Evolutionary conservation across 108 stramenopile genomes (phyloP).

Genomic region (Asterionellopsis glacialis): DNA sequence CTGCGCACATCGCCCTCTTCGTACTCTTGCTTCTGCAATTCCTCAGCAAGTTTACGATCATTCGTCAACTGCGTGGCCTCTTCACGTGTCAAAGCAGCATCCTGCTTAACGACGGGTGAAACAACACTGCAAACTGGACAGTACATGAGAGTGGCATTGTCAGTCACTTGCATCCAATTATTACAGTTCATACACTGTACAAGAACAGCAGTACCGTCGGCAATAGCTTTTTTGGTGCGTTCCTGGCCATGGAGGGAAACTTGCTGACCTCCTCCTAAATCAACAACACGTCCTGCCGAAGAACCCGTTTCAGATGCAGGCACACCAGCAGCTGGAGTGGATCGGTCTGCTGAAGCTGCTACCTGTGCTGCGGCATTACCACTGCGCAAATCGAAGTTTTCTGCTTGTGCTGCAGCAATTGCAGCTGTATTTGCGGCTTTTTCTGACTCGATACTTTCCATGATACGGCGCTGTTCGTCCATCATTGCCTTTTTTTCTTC

Average conservation of each 20-base stretch:
- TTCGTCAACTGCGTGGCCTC: constrained; percentile 65
- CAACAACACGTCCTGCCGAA: constrained; percentile 8
- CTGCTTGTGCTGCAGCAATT: constrained; percentile 34
- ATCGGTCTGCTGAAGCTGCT: background rate
- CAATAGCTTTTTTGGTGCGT: constrained; percentile 59
- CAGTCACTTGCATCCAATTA: constrained; percentile 83
- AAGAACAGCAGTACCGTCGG: constrained; percentile 61
- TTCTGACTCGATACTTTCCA: constrained; percentile 64
- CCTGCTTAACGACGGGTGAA: constrained; percentile 46
- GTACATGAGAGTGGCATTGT: constrained; percentile 67
- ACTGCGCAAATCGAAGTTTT: constrained; percentile 46
- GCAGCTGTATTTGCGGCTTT: constrained; percentile 44
- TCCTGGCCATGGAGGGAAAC: constrained; percentile 66
- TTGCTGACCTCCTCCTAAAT: constrained; percentile 48
- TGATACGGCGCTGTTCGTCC: constrained; percentile 68
- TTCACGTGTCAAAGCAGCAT: constrained; percentile 44
- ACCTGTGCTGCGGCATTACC: constrained; percentile 18
- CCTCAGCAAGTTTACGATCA: constrained; percentile 73
- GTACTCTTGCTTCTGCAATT: constrained; percentile 73
- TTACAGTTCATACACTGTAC: constrained; percentile 72
- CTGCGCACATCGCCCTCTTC: constrained; percentile 7
- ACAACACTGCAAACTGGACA: constrained; percentile 76
- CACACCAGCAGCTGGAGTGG: background rate
- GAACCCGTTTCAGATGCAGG: background rate
- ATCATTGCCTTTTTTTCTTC: constrained; percentile 60